A percentile compares a stretch with the other conserved stretches of the same genome.
These are phyloP conservation scores for Candida jianshihensis DNA, from an alignment of 805 yeast species.

Conservation along the genomic window DNA sequence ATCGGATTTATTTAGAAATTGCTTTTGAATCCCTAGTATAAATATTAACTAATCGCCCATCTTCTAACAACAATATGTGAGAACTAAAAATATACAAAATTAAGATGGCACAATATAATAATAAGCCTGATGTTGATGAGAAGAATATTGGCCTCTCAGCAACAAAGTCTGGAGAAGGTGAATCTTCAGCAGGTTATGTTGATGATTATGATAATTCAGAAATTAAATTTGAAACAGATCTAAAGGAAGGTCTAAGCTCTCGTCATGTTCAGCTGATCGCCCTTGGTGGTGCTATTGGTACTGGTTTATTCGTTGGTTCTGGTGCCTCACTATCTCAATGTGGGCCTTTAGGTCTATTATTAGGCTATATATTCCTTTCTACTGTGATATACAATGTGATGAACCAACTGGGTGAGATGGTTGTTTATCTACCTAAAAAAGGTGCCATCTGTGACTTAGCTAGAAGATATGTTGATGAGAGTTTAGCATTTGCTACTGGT, in stretches of 20 bases:
- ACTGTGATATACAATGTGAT: conserved; percentile 58
- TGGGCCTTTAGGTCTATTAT: conserved; percentile 66
- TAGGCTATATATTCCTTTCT: conserved; percentile 58
- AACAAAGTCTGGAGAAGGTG: conserved; percentile 15
- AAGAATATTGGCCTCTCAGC: conserved; percentile 5
- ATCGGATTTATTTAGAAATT: too few species aligned
- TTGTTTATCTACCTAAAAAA: conserved; percentile 51
- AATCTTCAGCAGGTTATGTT: conserved; percentile 19
- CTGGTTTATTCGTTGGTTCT: conserved; percentile 76
- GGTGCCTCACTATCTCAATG: conserved; percentile 55
- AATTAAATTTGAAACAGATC: conserved; percentile 3
- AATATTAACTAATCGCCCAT: too few species aligned
- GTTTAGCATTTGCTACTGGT: conserved; percentile 23
- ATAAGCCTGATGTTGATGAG: conserved; percentile 8
- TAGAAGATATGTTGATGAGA: conserved; percentile 40
- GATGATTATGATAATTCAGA: conserved; percentile 22
- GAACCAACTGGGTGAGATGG: conserved; percentile 63
- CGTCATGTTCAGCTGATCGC: conserved; percentile 80
- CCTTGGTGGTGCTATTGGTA: conserved; percentile 78
- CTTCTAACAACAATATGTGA: too few species aligned
- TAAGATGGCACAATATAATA: background rate
- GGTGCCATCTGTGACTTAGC: conserved; percentile 58
- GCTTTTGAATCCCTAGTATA: too few species aligned
- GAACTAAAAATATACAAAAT: too few species aligned
- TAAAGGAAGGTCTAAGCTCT: conserved; percentile 32